Base-by-base conservation (phyloP, 176 grass and related monocot genomes). In the Leersia perrieri region DNA sequence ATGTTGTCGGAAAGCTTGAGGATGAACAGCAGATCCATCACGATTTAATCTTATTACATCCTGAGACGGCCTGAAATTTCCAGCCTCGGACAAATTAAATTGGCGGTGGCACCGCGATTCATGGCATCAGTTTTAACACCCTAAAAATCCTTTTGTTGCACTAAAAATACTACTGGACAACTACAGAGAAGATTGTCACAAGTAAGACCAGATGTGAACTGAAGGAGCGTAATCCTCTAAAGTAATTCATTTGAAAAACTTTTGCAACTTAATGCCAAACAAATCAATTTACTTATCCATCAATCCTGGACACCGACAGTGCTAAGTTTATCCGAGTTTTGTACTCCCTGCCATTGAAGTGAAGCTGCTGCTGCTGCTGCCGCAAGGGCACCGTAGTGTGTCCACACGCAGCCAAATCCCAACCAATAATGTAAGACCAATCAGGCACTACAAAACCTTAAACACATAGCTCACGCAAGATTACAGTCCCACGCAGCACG, bases 281-380 rank as follows among this genome's bases (percentile, higher is more conserved):
- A 51, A 57, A 31, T 16, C 34, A 71, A 65, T 79, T 7, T 64
- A 26, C n/a, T 60, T 29, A 35, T 11, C 27, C 34, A 47, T 4
- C 40, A 64, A 28, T 98, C 96, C 42, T 41, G 74, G 34, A 98
- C 84, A 11, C 92, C 90, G 9, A 95, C 32, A 0, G 79, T 35
- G 22, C 92, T 93, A 73, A 95, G 89, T 76, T 84, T 91, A 70
- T 95, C 86, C 0, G 84, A 64, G 31, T 98, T 98, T n/a, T 70
- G 84, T 35, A 98, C 63, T 98, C 96, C 75, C 91, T 98, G 34
- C 96, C 92, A 89, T 98, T 93, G 72, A 95, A 95, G 34, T 90
- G 88, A 70, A 98, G 69, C 63, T 82, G 84, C 80, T 98, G 96
- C 88, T n/a, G n/a, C n/a, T n/a, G n/a, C n/a, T 82, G 92, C 53